Base-by-base conservation (phyloP, 176 grass and related monocot genomes). In the Carex littledalei region DNA sequence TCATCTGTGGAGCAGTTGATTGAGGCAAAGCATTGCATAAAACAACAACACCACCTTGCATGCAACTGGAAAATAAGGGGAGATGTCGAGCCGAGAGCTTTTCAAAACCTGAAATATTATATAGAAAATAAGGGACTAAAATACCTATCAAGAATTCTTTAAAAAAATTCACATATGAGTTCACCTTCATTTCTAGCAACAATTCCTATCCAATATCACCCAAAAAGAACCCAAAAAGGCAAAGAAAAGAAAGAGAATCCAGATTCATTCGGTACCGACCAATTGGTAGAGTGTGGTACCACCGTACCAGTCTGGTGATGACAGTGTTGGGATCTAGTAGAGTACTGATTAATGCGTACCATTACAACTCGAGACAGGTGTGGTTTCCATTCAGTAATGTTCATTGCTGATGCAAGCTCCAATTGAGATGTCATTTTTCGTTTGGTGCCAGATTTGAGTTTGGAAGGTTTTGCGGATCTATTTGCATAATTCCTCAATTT, bases 21-120 rank as follows among this genome's bases (percentile, higher is more conserved):
- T 86, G 16, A 94, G 77, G 77, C 92, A 94, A 17, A 94, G 86
- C 64, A 90, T 54, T 88, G 88, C 90, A 83, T 90, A 94, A 12
- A 61, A 54, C 49, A 94, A 81, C 80, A 94, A 43, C 39, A 87
- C 54, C 81, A 92, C 78, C 86, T 94, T 94, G 84, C 89, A 82
- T 60, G 91, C 90, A 8, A 92, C 85, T 37, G 92, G 86, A 29
- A 94, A 90, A 87, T 92, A 94, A 22, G 86, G 81, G 70, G 92
- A 90, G 5, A 94, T 82, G 83, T 92, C 92, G 10, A 84, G 61
- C 54, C 88, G 80, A 45, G 92, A 92, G 63, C 90, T 88, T 37
- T 88, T 91, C 80, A 90, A 80, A 0, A 90, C 80, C 92, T 94
- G 92, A 61, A 90, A 84, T 53, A 66, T 13, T 13, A 65, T 6